Evolutionary conservation across 352 stramenopile genomes (phyloP), one percentile per base, ranked within the genome.

Genomic region (Globisporangium heterothallicum): DNA sequence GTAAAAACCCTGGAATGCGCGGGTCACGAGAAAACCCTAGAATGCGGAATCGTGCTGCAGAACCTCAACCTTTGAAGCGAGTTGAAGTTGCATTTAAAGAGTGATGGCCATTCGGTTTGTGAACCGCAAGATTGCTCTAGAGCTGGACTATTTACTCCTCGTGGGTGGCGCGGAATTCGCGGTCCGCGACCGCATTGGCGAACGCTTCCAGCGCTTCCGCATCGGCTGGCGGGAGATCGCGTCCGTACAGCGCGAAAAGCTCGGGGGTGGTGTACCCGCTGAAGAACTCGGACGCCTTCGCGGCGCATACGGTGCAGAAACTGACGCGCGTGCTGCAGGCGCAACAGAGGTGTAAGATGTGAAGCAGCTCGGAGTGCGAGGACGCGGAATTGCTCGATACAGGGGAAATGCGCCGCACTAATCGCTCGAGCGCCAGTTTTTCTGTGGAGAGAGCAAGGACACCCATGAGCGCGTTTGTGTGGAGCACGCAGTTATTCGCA

Each of bases 201-300:
- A 88, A 88, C 4, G 34, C 63, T 9, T 64, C 60, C 19, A 88
- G 64, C 16, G 66, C 61, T 30, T 70, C 63, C 30, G 58, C 56
- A 42, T 89, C 71, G 2, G 74, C 76, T 4, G 72, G 57, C 3
- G 78, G 75, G 21, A 89, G 61, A 10, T 85, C 74, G 2, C 48
- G 69, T 0, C 74, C 64, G 52, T 90, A 90, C 21, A 85, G 57
- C 18, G 61, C 53, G 24, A 76, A 61, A 30, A 90, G 62, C 58
- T 90, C 78, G 0, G 63, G 6, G 12, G 56, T 58, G 6, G 76
- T 70, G 59, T 80, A 83, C 4, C 72, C 72, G 5, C 58, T 66
- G 43, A 88, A 88, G 63, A 83, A 90, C 52, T 87, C 78, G 59
- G 63, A 70, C 16, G 76, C 66, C 21, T 70, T 74, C 19, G 61